Percentiles rank a stretch among this genome's conserved stretches.
Conservation (phyloP, 169 alveolate species). For the Plasmodium sp. region DNA sequence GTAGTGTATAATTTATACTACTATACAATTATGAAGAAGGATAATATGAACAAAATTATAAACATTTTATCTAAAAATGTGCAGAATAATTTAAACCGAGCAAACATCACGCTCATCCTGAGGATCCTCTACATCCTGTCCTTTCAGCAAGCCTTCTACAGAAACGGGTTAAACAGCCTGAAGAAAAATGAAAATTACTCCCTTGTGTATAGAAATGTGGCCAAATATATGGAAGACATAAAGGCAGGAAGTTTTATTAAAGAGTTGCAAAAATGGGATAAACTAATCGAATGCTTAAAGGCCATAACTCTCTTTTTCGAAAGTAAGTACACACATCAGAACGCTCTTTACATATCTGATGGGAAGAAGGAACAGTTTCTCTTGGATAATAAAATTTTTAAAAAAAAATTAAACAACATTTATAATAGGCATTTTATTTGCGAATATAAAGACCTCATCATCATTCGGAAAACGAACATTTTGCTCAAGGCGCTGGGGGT, state of each 20-base stretch:
- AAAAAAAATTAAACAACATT: slow-evolving; percentile 67
- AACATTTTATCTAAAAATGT: slow-evolving; percentile 52
- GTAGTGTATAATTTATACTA: slow-evolving; percentile 54
- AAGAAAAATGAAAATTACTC: slow-evolving; percentile 8
- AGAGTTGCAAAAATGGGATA: slow-evolving; percentile 42
- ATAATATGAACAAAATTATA: slow-evolving; percentile 43
- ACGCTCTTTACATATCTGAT: slow-evolving; percentile 61
- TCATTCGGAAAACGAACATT: slow-evolving; percentile 69
- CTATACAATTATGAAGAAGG: slow-evolving; percentile 64
- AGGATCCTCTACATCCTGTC: slow-evolving; percentile 60
- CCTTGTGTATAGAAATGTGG: slow-evolving; percentile 32
- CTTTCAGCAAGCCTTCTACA: slow-evolving; percentile 46
- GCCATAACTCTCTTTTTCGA: slow-evolving; percentile 57
- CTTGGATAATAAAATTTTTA: slow-evolving; percentile 43
- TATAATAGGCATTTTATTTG: slow-evolving; percentile 75
- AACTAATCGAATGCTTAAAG: slow-evolving; percentile 55
- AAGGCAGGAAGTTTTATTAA: slow-evolving; percentile 21
- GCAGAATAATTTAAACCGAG: slow-evolving; percentile 36
- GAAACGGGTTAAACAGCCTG: neutral
- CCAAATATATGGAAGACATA: slow-evolving; percentile 35
- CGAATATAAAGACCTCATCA: slow-evolving; percentile 64
- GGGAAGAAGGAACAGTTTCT: slow-evolving; percentile 49
- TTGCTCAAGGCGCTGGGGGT: slow-evolving; percentile 53
- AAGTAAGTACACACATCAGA: slow-evolving; percentile 69
- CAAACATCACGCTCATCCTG: slow-evolving; percentile 44